Base-by-base conservation (phyloP, 2,329 filamentous ascomycete species). In the Arthrinium phaeospermum region DNA sequence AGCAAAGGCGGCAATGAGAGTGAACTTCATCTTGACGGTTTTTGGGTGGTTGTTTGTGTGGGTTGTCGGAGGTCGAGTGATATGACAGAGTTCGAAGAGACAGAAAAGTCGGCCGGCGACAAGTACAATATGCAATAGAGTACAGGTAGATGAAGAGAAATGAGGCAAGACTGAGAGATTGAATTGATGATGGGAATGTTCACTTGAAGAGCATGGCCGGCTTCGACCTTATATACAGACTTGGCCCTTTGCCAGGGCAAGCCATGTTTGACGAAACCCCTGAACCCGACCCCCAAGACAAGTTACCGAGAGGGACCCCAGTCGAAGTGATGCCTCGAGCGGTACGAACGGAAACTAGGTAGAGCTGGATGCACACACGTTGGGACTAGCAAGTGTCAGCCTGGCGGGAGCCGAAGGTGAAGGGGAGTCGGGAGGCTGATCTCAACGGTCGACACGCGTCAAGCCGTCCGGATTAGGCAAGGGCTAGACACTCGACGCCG, bases 21-120 rank as follows among this genome's bases (percentile, higher is more conserved):
- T 83, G 84, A 86, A 86, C 84, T 88, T 85, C 88, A 90, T 90
- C 73, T 83, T 89, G 85, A 81, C 79, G 76, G 78, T 72, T 75
- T 70, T 72, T 77, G 37, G 30, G 46, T 27, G 24, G 67, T 57
- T 64, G 22, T n/a, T 37, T 72, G 72, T 72, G 69, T 67, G 49
- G 44, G 67, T 71, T 72, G 70, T 77, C 77, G 73, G 75, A 70
- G 75, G 79, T 74, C 76, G 79, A 77, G 37, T 41, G 37, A 41
- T 41, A 41, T 41, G 37, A 41, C 37, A 41, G 37, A 41, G 37
- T 41, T 41, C 37, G 37, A 41, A 41, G 37, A 41, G 6, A 72
- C 72, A 77, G 81, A 79, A 80, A 80, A 78, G 86, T 88, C 86
- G 86, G 79, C 86, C 86, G 85, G 86, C 86, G 86, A 88, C 86